Evolutionary conservation across 1,139 yeast genomes (phyloP), one percentile per base, ranked within the genome.

Genomic region (Hansenula lynferdii): DNA sequence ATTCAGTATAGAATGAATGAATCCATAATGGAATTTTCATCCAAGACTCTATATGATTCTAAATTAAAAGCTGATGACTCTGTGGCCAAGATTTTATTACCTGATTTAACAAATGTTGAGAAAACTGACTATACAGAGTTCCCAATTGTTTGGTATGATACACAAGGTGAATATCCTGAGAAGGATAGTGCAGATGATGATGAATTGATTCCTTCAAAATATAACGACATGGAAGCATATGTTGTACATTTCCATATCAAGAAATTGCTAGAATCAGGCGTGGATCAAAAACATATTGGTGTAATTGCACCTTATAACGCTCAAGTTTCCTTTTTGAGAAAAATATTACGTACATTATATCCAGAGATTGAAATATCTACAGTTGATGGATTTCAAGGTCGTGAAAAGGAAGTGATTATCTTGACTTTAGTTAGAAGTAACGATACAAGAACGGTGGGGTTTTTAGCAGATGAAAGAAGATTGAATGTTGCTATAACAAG

Each of bases 401-500:
- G 96, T 42, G 97, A 89, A 56, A 89, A 89, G 56, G 95, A 89
- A 43, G 80, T 85, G 21, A 83, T 89, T 5, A 70, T 89, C 2
- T 69, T 89, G n/a, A 77, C 95, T 0, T 60, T 89, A 41, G 96
- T 87, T 2, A 66, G 96, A 38, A 83, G 94, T 14, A 89, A 89
- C 54, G 72, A 72, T 34, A 52, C 61, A 10, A 62, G 70, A 34
- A 84, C 80, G 39, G 80, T 87, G 36, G 96, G 96, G 14, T 87
- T 87, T 54, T 62, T 87, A 41, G 69, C 71, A 29, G 96, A 87
- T 50, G 71, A 74, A 42, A 64, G 89, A 50, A 65, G 92, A 53
- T 65, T 87, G 39, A 89, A 89, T 55, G 97, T 90, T 28, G 96
- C 97, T 4, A 87, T 90, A 61, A 89, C 97, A 0, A 70, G 98